Evolutionary conservation across 1,284 basidiomycete genomes (phyloP).

Genomic region (Ustilago trichophora): DNA sequence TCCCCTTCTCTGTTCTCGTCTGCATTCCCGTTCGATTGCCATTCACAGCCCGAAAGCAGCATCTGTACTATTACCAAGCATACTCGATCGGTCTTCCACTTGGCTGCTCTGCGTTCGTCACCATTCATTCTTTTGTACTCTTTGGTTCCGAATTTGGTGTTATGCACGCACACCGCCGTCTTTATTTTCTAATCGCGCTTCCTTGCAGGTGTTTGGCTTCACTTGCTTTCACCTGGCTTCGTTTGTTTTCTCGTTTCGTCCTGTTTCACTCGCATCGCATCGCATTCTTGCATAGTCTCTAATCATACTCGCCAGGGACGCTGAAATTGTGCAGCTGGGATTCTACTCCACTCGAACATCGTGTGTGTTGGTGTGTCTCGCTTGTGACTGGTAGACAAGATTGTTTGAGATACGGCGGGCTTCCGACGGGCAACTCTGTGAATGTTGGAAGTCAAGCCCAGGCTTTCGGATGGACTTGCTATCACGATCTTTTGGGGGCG

Average conservation of each 20-base stretch:
- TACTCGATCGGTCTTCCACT: conserved; percentile 24
- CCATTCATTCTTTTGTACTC: not conserved
- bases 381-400: not conserved
- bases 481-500: too few species aligned
- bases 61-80: conserved; percentile 27
- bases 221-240: not conserved
- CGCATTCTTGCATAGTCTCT: conserved; percentile 28
- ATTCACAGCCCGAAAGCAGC: conserved; percentile 17
- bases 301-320: conserved; percentile 40
- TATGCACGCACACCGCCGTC: conserved; percentile 22
- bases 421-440: too few species aligned
- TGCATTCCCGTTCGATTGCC: not conserved
- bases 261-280: conserved; percentile 23
- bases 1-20: not conserved
- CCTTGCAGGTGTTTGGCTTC: too few species aligned
- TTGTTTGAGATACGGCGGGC: too few species aligned
- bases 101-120: conserved; percentile 16
- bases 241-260: not conserved
- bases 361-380: not conserved
- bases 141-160: too few species aligned
- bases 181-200: too few species aligned
- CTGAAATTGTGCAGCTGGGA: conserved; percentile 33
- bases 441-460: too few species aligned
- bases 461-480: too few species aligned
- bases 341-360: not conserved